Conservation (phyloP, 441 rosid species). For the Bruguiera hainesii region DNA sequence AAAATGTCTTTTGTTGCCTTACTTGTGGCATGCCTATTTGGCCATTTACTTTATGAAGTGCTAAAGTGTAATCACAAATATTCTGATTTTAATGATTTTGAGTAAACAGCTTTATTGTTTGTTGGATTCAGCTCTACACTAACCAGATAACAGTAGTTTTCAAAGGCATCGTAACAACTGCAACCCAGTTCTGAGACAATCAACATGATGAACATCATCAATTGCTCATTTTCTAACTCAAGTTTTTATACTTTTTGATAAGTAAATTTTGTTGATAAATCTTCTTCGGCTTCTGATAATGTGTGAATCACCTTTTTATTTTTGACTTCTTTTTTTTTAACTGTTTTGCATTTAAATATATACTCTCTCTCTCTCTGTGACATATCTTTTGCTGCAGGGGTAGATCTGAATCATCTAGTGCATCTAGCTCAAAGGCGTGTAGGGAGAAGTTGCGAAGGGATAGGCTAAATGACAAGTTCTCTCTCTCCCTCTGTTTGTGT, state of each 20-base stretch:
- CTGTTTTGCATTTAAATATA: background rate
- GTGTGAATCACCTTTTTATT: background rate
- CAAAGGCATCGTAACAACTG: too few relatives aligned
- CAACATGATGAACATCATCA: background rate
- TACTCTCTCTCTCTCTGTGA: background rate
- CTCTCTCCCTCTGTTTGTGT: background rate
- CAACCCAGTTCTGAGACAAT: background rate
- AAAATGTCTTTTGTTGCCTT: background rate
- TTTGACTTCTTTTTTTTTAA: background rate
- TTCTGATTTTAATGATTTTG: background rate
- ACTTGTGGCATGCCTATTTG: background rate
- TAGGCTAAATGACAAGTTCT: conserved; percentile 87
- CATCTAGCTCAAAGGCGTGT: conserved; percentile 92
- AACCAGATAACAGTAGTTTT: too few relatives aligned
- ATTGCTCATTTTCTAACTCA: background rate
- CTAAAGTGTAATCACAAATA: background rate
- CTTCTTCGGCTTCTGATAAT: background rate
- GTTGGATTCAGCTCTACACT: too few relatives aligned
- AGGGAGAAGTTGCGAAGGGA: conserved; percentile 97
- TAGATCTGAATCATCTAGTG: conserved; percentile 65
- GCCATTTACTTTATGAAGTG: background rate
- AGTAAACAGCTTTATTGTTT: too few relatives aligned
- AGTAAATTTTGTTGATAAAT: background rate
- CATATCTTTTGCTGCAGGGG: conserved; percentile 43
- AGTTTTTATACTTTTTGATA: background rate